Percentiles rank a stretch among this genome's conserved stretches.
Conservation (phyloP, 345 rosid species). For the Eucalyptus pauciflora region DNA sequence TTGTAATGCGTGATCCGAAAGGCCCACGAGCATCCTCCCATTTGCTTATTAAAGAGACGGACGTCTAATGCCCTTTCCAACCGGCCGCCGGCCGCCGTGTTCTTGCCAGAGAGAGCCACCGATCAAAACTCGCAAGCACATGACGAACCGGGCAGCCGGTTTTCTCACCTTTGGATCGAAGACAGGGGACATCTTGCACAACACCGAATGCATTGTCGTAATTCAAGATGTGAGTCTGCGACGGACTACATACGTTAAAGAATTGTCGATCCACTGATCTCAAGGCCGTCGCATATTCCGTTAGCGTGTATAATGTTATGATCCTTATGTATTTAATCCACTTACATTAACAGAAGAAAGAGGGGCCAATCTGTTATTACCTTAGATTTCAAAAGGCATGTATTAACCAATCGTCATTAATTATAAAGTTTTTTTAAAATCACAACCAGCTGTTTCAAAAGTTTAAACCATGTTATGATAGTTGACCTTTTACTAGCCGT, state of each 20-base stretch:
- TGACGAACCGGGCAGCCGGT: neutral
- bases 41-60: neutral
- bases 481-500: neutral
- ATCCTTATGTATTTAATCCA: neutral
- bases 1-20: neutral
- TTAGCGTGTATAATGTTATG: neutral
- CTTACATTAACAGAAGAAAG: neutral
- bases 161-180: neutral
- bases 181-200: neutral
- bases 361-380: neutral
- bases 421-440: neutral
- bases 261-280: fast-evolving
- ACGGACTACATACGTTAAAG: fast-evolving
- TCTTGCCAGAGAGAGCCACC: neutral
- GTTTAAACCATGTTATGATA: neutral
- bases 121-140: neutral
- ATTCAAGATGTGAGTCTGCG: fast-evolving
- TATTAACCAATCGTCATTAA: neutral
- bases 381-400: neutral
- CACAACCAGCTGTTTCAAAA: neutral
- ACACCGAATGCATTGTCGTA: fast-evolving
- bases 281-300: fast-evolving
- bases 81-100: neutral
- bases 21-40: neutral
- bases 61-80: neutral